A percentile compares a stretch with the other conserved stretches of the same genome.
phyloP scores from a whole-genome alignment of 495 filamentous ascomycete species.

The Rhypophila decipiens region DNA sequence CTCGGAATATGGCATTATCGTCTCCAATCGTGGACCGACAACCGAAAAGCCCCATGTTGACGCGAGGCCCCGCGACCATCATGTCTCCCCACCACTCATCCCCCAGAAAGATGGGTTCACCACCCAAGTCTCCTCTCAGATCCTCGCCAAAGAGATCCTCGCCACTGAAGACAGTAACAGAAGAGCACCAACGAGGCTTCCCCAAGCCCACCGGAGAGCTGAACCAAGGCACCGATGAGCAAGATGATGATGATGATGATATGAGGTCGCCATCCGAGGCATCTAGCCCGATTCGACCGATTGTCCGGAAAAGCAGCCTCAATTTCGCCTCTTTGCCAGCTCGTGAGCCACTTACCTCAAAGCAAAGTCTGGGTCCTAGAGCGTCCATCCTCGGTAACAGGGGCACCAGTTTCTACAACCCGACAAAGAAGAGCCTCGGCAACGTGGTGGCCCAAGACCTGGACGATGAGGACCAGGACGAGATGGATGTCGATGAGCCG shows the following conservation, averaged over 20 bases:
- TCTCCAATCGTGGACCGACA: slow-evolving; percentile 8
- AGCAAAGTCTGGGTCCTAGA: slow-evolving; percentile 68
- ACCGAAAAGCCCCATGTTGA: slow-evolving; percentile 13
- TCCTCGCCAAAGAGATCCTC: slow-evolving; percentile 20
- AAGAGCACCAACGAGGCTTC: slow-evolving; percentile 7
- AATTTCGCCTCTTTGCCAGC: slow-evolving; percentile 89
- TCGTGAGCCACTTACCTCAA: slow-evolving; percentile 75
- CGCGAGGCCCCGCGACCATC: slow-evolving; percentile 11
- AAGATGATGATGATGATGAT: slow-evolving; percentile 43
- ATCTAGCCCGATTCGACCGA: slow-evolving; percentile 43
- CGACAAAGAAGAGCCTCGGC: slow-evolving; percentile 55
- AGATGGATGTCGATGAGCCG: slow-evolving; percentile 56
- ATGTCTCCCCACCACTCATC: slow-evolving; percentile 19
- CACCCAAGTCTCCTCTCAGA: slow-evolving; percentile 12
- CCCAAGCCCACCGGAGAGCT: slow-evolving; percentile 15
- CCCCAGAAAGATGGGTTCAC: slow-evolving; percentile 17
- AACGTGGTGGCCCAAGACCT: slow-evolving; percentile 31
- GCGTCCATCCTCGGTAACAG: slow-evolving; percentile 73
- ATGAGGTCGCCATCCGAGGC: slow-evolving; percentile 43
- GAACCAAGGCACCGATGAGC: slow-evolving; percentile 25
- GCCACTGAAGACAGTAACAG: slow-evolving; percentile 15
- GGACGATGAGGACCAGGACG: slow-evolving; percentile 41
- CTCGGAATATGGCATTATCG: slow-evolving; percentile 5
- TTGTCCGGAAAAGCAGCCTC: slow-evolving; percentile 83
- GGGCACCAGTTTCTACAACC: slow-evolving; percentile 65